Conservation (phyloP, 1,284 basidiomycete species). For the Sphaerobolus stellatus region DNA sequence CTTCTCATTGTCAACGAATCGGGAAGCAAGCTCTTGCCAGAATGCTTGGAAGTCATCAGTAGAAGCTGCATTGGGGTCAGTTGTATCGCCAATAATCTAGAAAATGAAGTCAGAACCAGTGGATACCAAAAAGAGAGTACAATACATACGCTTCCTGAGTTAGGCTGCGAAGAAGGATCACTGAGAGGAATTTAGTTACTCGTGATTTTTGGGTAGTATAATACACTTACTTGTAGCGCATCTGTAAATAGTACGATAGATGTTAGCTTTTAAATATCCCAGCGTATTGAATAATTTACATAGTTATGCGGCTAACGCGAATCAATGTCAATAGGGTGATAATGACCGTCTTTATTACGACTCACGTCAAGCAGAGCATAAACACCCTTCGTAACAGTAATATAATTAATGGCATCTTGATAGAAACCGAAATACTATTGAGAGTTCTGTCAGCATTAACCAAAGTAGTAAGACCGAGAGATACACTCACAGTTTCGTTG, state of each 20-base stretch:
- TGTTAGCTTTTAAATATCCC: neutral
- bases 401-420: conserved; percentile 44
- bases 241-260: conserved; percentile 15
- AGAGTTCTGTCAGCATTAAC: neutral
- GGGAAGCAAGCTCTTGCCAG: conserved; percentile 21
- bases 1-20: conserved; percentile 20
- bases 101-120: neutral
- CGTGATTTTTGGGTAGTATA: neutral
- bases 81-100: conserved; percentile 20
- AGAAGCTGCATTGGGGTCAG: conserved; percentile 44
- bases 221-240: conserved; percentile 42
- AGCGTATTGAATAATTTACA: neutral
- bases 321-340: conserved; percentile 24
- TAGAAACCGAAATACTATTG: conserved; percentile 43
- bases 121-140: neutral
- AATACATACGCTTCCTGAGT: conserved; percentile 41
- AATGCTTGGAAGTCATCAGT: conserved; percentile 28
- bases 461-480: conserved; percentile 40
- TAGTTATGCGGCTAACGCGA: conserved; percentile 41
- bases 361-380: conserved; percentile 50
- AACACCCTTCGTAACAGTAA: conserved; percentile 41
- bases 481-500: conserved; percentile 41
- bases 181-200: conserved; percentile 21
- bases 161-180: conserved; percentile 44
- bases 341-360: conserved; percentile 50